Base-by-base conservation (phyloP, 805 yeast species). In the Yamadazyma paraphyllophila region DNA sequence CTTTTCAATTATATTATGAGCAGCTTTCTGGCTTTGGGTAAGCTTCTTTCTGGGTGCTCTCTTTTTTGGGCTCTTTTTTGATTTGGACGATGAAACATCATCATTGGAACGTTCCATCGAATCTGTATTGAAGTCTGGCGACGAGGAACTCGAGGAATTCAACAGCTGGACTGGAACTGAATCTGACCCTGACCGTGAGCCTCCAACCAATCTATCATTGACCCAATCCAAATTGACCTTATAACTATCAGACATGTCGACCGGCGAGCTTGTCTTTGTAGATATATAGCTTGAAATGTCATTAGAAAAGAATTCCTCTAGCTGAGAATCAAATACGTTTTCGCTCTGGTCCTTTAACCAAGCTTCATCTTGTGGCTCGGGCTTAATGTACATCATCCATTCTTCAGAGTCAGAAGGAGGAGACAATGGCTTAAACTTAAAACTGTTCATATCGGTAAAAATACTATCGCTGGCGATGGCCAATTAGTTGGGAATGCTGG, bases 1-100 rank as follows among this genome's bases (percentile, higher is more conserved):
- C 59, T 83, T 81, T 58, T 84, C 90, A 50, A 84, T 82, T 62
- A 79, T 80, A 65, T 83, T 83, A 59, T 84, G 91, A 0, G 88
- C 88, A 55, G 80, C 80, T 53, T 83, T 81, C 63, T 83, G 89
- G 52, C 74, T 73, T 5, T 71, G 70, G 7, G 83, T 77, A 44
- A 79, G 60, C 61, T 81, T 71, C 63, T 80, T 79, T 58, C 83
- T 65, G 38, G 77, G 77, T 11, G 78, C 74, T 59, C 80, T 69
- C 59, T 67, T 73, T 37, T 47, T 58, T 5, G 24, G 24, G 24
- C 49, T 9, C 31, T 25, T 45, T 14, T 37, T 38, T 20, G 42
- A 4, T 16, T 34, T 20, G 3, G 24, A 4, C 24, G 24, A 20
- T 3, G 24, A 4, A 6, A 20, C 24, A 4, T 20, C 24, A 4